Conservation (phyloP, 352 stramenopile species). For the Phytopythium oedochilum region DNA sequence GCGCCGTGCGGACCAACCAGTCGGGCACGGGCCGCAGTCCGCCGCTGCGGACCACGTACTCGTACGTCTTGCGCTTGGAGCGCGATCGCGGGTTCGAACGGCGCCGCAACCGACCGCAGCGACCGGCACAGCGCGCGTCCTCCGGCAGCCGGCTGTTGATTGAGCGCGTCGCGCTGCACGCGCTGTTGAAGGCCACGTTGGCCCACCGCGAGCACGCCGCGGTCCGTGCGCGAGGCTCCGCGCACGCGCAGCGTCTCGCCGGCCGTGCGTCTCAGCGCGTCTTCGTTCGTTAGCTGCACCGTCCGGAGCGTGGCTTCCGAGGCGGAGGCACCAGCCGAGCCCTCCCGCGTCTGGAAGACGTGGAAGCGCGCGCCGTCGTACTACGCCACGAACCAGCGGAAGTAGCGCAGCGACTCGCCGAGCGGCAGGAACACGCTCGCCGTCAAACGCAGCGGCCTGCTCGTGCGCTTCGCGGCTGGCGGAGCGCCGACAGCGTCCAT, state of each 20-base stretch:
- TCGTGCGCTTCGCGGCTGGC: background rate
- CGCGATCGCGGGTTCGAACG: slow-evolving; percentile 52
- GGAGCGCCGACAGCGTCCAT: background rate
- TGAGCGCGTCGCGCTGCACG: slow-evolving; percentile 36
- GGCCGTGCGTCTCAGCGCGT: slow-evolving; percentile 64
- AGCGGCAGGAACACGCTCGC: slow-evolving; percentile 40
- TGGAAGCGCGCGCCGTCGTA: slow-evolving; percentile 80
- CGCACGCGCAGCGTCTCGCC: slow-evolving; percentile 72
- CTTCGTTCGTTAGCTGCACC: slow-evolving; percentile 69
- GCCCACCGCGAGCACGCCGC: slow-evolving; percentile 88
- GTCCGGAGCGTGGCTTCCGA: slow-evolving; percentile 37
- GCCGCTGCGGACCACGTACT: slow-evolving; percentile 51
- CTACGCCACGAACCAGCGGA: slow-evolving; percentile 42
- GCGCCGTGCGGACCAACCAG: slow-evolving; percentile 53
- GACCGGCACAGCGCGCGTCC: slow-evolving; percentile 49
- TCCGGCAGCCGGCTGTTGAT: slow-evolving; percentile 70
- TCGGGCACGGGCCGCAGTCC: slow-evolving; percentile 39
- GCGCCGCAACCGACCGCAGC: slow-evolving; percentile 16
- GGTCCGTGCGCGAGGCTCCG: slow-evolving; percentile 90
- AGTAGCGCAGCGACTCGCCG: slow-evolving; percentile 12
- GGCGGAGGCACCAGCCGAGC: background rate
- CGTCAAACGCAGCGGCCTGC: slow-evolving; percentile 30
- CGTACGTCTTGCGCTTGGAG: slow-evolving; percentile 58
- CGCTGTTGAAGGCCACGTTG: slow-evolving; percentile 88
- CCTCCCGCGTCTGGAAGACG: slow-evolving; percentile 81